These are phyloP conservation scores for Fraxinus angustifolia DNA, from an alignment of 305 asterid species.

Conservation along the genomic window DNA sequence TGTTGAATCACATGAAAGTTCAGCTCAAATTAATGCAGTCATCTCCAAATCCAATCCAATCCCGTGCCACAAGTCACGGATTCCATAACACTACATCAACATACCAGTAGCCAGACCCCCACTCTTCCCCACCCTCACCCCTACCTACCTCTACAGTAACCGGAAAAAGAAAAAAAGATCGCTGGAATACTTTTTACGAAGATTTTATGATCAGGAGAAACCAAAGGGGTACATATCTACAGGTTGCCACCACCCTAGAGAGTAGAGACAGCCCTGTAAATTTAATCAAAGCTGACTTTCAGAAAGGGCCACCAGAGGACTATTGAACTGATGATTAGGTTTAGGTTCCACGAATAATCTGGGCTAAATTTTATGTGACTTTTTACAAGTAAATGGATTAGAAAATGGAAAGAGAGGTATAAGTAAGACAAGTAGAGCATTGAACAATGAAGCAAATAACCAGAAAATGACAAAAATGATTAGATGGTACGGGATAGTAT, in stretches of 20 bases:
- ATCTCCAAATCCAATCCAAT: constrained; percentile 41
- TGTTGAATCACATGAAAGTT: constrained; percentile 68
- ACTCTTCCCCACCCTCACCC: background rate
- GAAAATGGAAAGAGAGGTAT: background rate
- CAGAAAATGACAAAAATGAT: background rate
- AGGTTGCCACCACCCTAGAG: background rate
- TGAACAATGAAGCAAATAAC: background rate
- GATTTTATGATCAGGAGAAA: background rate
- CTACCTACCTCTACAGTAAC: background rate
- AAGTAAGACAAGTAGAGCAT: background rate
- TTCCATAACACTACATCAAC: constrained; percentile 41
- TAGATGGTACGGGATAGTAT: background rate
- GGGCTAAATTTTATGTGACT: background rate
- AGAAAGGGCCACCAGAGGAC: background rate
- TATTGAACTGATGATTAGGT: background rate
- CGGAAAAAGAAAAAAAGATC: background rate
- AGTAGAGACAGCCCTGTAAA: background rate
- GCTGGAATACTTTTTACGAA: background rate
- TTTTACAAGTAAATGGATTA: background rate
- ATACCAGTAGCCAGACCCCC: constrained; percentile 4
- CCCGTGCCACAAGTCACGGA: constrained; percentile 87
- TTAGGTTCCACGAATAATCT: background rate
- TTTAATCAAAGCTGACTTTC: background rate
- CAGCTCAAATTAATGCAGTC: constrained; percentile 45
- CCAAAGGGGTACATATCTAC: background rate